Percentiles rank a stretch among this genome's conserved stretches.
Conservation (phyloP, 2,329 filamentous ascomycete genomes). For the Aspergillus sp. region DNA sequence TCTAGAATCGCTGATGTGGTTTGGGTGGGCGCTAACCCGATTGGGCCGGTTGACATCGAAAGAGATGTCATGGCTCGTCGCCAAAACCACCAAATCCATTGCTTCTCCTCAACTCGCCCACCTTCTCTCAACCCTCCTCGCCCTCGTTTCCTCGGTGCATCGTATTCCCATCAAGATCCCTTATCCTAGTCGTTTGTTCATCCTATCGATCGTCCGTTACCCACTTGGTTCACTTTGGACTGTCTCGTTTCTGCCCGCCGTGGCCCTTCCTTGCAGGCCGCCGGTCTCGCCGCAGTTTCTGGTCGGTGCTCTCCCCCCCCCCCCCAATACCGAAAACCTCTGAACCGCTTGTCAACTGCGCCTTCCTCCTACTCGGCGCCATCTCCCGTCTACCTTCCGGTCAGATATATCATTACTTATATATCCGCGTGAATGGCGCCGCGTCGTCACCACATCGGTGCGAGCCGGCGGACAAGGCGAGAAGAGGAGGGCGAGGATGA, state of each 20-base stretch:
- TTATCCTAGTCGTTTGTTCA: background rate
- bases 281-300: slow-evolving; percentile 21
- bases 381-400: background rate
- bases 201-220: slow-evolving; percentile 10
- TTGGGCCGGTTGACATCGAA: slow-evolving; percentile 27
- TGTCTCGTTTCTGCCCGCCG: slow-evolving; percentile 5
- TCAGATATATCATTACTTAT: background rate
- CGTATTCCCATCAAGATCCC: slow-evolving; percentile 6
- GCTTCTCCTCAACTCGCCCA: slow-evolving; percentile 16
- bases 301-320: slow-evolving; percentile 16
- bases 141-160: slow-evolving; percentile 16
- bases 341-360: slow-evolving; percentile 6
- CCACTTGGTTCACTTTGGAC: slow-evolving; percentile 12
- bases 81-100: slow-evolving; percentile 19
- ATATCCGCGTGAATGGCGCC: slow-evolving; percentile 40
- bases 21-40: slow-evolving; percentile 22
- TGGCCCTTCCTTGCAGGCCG: slow-evolving; percentile 20
- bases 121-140: slow-evolving; percentile 14
- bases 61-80: slow-evolving; percentile 26
- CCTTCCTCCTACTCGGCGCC: background rate
- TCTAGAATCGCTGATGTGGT: slow-evolving; percentile 26
- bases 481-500: slow-evolving; percentile 53
- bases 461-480: slow-evolving; percentile 45
- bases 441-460: slow-evolving; percentile 44
- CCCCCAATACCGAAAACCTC: slow-evolving; percentile 1